Percentiles rank a stretch among this genome's conserved stretches.
Evolutionary conservation across 768 basidiomycete species (phyloP).

Genomic region (Hypholoma sublateritium): DNA sequence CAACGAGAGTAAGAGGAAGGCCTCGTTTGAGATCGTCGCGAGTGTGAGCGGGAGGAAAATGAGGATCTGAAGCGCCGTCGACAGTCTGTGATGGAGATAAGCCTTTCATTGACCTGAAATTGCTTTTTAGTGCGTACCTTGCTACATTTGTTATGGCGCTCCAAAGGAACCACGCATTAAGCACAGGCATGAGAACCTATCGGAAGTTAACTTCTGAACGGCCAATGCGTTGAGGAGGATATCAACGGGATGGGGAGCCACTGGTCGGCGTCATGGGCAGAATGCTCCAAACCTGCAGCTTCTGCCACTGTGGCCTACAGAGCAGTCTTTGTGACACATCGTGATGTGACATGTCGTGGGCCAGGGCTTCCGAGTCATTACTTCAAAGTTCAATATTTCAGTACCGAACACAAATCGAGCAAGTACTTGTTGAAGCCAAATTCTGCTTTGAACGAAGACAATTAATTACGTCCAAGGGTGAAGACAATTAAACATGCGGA

Average conservation of each 20-base stretch:
- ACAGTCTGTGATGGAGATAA: conserved; percentile 45
- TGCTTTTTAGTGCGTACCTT: conserved; percentile 36
- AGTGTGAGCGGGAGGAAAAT: conserved; percentile 84
- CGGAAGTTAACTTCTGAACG: background rate
- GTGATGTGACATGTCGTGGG: background rate
- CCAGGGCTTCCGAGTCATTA: no score
- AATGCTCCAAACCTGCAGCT: background rate
- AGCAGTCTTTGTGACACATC: conserved; percentile 1
- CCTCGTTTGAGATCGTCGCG: conserved; percentile 75
- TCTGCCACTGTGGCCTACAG: background rate
- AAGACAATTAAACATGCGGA: background rate
- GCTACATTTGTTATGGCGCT: conserved; percentile 64
- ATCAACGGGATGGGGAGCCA: conserved; percentile 1
- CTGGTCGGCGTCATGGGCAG: conserved; percentile 12
- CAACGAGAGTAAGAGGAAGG: conserved; percentile 80
- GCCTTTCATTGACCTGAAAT: background rate
- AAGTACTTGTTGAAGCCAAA: no score
- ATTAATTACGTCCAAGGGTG: no score
- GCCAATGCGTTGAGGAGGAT: background rate
- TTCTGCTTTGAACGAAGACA: no score
- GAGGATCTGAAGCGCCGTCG: conserved; percentile 77
- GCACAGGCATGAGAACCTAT: conserved; percentile 23
- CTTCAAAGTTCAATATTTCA: no score
- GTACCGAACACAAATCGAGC: no score
- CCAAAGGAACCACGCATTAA: conserved; percentile 68